These are phyloP conservation scores for Hypoxylon rickii DNA, from an alignment of 495 filamentous ascomycete genomes.

Conservation along the genomic window DNA sequence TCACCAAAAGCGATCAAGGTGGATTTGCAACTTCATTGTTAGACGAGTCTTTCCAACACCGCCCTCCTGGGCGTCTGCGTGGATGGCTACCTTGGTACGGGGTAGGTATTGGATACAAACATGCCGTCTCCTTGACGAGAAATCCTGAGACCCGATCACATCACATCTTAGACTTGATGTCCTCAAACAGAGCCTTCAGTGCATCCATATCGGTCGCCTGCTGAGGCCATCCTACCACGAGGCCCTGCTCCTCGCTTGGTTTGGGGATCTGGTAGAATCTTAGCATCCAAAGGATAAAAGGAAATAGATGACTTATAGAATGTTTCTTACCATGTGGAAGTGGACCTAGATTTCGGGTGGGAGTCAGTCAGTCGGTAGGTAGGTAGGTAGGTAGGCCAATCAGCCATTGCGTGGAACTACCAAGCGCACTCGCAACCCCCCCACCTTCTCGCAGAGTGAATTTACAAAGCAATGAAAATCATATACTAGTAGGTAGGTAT, in stretches of 20 bases:
- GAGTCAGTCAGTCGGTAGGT: background rate
- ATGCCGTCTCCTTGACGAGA: background rate
- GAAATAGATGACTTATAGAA: background rate
- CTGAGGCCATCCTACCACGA: constrained; percentile 80
- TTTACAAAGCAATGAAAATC: too few species aligned
- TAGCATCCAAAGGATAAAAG: constrained; percentile 7
- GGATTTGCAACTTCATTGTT: background rate
- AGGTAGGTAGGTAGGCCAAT: background rate
- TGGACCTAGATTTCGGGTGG: constrained; percentile 64
- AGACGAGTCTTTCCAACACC: background rate
- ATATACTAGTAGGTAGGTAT: too few species aligned
- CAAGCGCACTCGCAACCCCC: too few species aligned
- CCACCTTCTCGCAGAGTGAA: too few species aligned
- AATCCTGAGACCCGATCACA: constrained; percentile 45
- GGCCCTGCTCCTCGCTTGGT: constrained; percentile 80
- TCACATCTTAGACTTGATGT: constrained; percentile 90
- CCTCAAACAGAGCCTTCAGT: constrained; percentile 77
- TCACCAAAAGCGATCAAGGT: constrained; percentile 9
- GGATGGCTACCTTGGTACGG: too few species aligned
- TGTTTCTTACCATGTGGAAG: constrained; percentile 80
- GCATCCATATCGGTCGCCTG: constrained; percentile 79
- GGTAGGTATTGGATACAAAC: background rate
- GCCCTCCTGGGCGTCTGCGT: too few species aligned
- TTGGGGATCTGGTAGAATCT: constrained; percentile 77
- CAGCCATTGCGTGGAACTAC: too few species aligned